These are phyloP conservation scores for Nymphaea colorata DNA, from an alignment of 164 flowering plant species.

Conservation along the genomic window DNA sequence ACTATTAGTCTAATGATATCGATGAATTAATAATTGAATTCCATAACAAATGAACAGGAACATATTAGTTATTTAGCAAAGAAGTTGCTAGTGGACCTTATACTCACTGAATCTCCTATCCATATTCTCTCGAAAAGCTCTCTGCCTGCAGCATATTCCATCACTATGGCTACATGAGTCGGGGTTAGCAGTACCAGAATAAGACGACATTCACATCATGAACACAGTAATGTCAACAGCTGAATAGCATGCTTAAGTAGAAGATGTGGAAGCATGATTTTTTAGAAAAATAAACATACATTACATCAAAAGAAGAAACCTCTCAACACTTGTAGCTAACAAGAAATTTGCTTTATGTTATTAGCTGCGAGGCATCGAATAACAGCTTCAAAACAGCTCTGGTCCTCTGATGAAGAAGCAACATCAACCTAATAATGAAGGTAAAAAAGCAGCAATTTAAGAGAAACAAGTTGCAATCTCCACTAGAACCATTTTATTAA, in stretches of 20 bases:
- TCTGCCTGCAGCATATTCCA: constrained; percentile 90
- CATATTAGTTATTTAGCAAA: not conserved
- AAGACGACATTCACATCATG: too few species aligned
- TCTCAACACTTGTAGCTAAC: too few species aligned
- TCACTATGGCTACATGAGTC: constrained; percentile 75
- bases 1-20: too few species aligned
- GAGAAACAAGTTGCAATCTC: too few species aligned
- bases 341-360: constrained; percentile 30
- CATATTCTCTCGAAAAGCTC: constrained; percentile 77
- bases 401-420: constrained; percentile 43
- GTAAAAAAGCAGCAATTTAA: not conserved
- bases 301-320: too few species aligned
- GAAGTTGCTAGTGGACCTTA: constrained; percentile 34
- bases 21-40: too few species aligned
- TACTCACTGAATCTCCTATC: constrained; percentile 78
- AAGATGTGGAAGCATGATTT: too few species aligned
- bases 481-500: too few species aligned
- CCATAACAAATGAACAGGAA: not conserved
- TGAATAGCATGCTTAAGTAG: too few species aligned
- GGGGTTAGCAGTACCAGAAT: constrained; percentile 64
- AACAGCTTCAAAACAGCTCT: constrained; percentile 63
- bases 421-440: constrained; percentile 50
- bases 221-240: too few species aligned
- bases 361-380: constrained; percentile 78
- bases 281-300: too few species aligned